A percentile compares a stretch with the other conserved stretches of the same genome.
These are phyloP conservation scores for Hypomontagnella monticulosa DNA, from an alignment of 495 filamentous ascomycete species.

Conservation along the genomic window DNA sequence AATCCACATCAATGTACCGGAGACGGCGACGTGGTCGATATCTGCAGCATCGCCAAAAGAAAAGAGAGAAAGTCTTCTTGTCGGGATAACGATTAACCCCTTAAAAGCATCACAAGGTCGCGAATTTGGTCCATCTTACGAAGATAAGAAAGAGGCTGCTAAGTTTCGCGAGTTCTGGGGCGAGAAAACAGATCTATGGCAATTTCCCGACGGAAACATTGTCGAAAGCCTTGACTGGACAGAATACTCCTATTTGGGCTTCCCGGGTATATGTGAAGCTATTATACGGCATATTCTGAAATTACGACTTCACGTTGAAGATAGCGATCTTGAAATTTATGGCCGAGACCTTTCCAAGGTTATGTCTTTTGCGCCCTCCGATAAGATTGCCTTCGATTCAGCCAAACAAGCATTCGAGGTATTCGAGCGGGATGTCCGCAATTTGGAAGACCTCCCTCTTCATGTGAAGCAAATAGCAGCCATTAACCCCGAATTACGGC, in stretches of 20 bases:
- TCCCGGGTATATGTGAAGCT: slow-evolving; percentile 72
- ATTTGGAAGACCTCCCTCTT: slow-evolving; percentile 81
- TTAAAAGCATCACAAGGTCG: slow-evolving; percentile 75
- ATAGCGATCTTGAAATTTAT: slow-evolving; percentile 63
- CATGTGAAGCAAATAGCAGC: slow-evolving; percentile 79
- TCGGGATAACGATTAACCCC: slow-evolving; percentile 78
- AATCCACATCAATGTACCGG: slow-evolving; percentile 64
- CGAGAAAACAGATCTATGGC: slow-evolving; percentile 74
- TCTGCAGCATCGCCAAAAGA: slow-evolving; percentile 36
- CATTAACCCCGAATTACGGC: slow-evolving; percentile 75
- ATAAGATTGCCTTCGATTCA: slow-evolving; percentile 62
- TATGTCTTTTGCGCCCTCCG: slow-evolving; percentile 57
- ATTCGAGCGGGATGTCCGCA: slow-evolving; percentile 77
- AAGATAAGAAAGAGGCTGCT: slow-evolving; percentile 75
- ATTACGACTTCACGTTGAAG: slow-evolving; percentile 65
- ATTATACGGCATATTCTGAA: slow-evolving; percentile 78
- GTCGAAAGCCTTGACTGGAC: slow-evolving; percentile 86
- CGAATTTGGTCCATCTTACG: slow-evolving; percentile 86
- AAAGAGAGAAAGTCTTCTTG: slow-evolving; percentile 53
- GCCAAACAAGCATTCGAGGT: slow-evolving; percentile 68
- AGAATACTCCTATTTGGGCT: slow-evolving; percentile 61
- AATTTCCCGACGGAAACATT: slow-evolving; percentile 78
- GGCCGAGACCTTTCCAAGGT: slow-evolving; percentile 70
- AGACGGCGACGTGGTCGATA: slow-evolving; percentile 53
- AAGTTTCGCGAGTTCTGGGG: slow-evolving; percentile 81